These are phyloP conservation scores for Calocybe cyanea DNA, from an alignment of 768 basidiomycete genomes.

Conservation along the genomic window DNA sequence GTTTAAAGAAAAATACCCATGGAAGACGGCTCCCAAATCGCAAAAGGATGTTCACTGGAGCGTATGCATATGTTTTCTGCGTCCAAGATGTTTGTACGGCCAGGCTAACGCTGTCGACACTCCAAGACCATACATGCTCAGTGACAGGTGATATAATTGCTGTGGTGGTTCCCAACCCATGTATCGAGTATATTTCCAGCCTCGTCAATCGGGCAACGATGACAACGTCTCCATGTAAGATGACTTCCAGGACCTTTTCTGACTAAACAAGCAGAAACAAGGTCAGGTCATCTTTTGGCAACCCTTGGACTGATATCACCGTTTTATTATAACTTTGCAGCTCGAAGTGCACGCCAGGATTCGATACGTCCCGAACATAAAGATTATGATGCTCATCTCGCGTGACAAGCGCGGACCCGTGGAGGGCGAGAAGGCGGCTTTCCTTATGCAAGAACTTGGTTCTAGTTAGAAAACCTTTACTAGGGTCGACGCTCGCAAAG, in stretches of 20 bases:
- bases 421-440: conserved; percentile 28
- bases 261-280: conserved; percentile 22
- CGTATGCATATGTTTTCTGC: conserved; percentile 11
- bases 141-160: conserved; percentile 39
- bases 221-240: conserved; percentile 39
- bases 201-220: conserved; percentile 40
- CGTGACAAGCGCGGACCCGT: conserved; percentile 34
- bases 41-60: conserved; percentile 47
- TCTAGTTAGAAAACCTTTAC: conserved; percentile 31
- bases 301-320: conserved; percentile 15
- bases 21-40: conserved; percentile 60
- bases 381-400: conserved; percentile 28
- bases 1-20: conserved; percentile 34
- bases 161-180: conserved; percentile 19
- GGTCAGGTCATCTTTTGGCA: background rate
- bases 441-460: conserved; percentile 27
- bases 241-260: conserved; percentile 35
- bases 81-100: conserved; percentile 25
- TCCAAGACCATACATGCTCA: conserved; percentile 50
- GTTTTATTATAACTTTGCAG: conserved; percentile 31
- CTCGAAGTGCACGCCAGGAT: conserved; percentile 26
- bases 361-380: conserved; percentile 32
- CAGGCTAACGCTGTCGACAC: conserved; percentile 48
- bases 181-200: conserved; percentile 40
- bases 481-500: conserved; percentile 29